Conservation (phyloP, 768 basidiomycete genomes). For the Albatrellus ellisii region DNA sequence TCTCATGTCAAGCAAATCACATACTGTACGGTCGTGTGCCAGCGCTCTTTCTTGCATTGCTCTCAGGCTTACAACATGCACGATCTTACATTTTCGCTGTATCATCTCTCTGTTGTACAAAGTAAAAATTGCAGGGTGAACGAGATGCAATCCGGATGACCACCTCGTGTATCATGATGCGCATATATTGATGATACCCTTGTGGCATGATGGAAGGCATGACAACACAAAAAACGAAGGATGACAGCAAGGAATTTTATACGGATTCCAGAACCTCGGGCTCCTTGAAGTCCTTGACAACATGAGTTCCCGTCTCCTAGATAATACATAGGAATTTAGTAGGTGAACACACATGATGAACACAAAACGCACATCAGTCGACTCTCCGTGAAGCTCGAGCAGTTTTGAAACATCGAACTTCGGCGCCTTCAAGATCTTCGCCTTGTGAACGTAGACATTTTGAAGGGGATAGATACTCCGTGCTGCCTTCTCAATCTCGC, state of each 20-base stretch:
- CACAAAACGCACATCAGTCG: slow-evolving; percentile 64
- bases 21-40: too few relatives aligned
- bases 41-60: too few relatives aligned
- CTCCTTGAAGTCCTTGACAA: slow-evolving; percentile 96
- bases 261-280: slow-evolving; percentile 89
- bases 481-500: slow-evolving; percentile 98
- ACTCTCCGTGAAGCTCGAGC: slow-evolving; percentile 92
- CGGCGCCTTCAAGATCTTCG: slow-evolving; percentile 96
- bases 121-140: too few relatives aligned
- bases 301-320: slow-evolving; percentile 89
- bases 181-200: slow-evolving; percentile 27
- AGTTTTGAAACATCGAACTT: slow-evolving; percentile 95
- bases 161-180: slow-evolving; percentile 15
- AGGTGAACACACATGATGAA: not conserved
- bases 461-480: slow-evolving; percentile 97
- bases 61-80: too few relatives aligned
- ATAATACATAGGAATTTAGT: slow-evolving; percentile 10
- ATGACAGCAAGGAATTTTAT: slow-evolving; percentile 29
- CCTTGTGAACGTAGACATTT: slow-evolving; percentile 98
- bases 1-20: too few relatives aligned
- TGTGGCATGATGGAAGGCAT: slow-evolving; percentile 22
- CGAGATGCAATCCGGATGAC: too few relatives aligned
- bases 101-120: too few relatives aligned
- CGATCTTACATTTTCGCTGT: too few relatives aligned
- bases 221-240: slow-evolving; percentile 10